phyloP scores from a whole-genome alignment of 192 early-diverging fungal species.

The Podila horticola region DNA sequence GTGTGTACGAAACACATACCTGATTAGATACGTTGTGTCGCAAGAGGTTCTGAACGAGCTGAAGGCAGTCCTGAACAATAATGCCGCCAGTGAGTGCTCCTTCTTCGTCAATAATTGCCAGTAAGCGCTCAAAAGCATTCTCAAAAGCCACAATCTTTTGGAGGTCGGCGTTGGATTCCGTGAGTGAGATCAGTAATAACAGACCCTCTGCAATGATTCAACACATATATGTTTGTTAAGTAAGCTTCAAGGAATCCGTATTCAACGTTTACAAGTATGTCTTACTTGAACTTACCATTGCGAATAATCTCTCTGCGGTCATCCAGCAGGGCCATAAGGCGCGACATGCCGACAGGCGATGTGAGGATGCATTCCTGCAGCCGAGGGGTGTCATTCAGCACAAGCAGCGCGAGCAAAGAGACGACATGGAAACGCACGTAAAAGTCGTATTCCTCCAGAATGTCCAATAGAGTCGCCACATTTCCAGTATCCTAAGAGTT shows the following conservation, averaged over 20 bases:
- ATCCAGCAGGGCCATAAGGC: slow-evolving; percentile 94
- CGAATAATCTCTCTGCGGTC: slow-evolving; percentile 95
- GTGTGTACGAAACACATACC: slow-evolving; percentile 54
- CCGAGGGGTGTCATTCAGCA: slow-evolving; percentile 64
- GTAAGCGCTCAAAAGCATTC: slow-evolving; percentile 93
- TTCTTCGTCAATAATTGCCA: slow-evolving; percentile 90
- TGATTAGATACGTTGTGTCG: slow-evolving; percentile 98
- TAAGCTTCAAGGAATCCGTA: too few species aligned
- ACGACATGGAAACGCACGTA: slow-evolving; percentile 94
- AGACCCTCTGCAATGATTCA: slow-evolving; percentile 76
- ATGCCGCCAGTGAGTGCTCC: slow-evolving; percentile 93
- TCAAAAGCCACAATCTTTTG: slow-evolving; percentile 99
- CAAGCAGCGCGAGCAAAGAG: slow-evolving; percentile 84
- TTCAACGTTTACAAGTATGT: too few species aligned
- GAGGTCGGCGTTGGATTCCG: slow-evolving; percentile 93
- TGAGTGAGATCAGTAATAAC: slow-evolving; percentile 89
- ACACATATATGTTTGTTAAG: too few species aligned
- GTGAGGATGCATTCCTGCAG: slow-evolving; percentile 90
- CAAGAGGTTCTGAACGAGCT: slow-evolving; percentile 91
- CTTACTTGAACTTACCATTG: slow-evolving; percentile 71
- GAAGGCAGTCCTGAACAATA: slow-evolving; percentile 96
- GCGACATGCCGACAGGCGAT: slow-evolving; percentile 83
- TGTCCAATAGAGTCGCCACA: slow-evolving; percentile 84
- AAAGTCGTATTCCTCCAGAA: slow-evolving; percentile 93
- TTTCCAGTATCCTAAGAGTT: slow-evolving; percentile 64